Evolutionary conservation across 345 rosid species (phyloP).

Genomic region (Passiflora organensis): DNA sequence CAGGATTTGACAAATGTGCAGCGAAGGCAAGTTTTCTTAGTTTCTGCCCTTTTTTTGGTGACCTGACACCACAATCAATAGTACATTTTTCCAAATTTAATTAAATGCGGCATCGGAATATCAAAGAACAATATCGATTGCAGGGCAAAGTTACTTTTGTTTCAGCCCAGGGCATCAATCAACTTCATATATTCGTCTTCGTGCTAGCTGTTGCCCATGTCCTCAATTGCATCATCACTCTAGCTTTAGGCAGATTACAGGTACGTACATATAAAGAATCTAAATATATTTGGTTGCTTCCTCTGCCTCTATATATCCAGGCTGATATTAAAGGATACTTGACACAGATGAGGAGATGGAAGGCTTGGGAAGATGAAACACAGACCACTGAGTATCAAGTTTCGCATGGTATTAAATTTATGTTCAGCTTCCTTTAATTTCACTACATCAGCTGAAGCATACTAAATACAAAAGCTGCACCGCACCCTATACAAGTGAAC

Average conservation of each 20-base stretch:
- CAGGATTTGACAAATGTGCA: constrained; percentile 42
- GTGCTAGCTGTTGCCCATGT: constrained; percentile 61
- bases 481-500: too few relatives aligned
- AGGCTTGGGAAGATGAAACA: constrained; percentile 78
- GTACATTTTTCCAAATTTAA: too few relatives aligned
- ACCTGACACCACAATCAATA: too few relatives aligned
- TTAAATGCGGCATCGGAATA: too few relatives aligned
- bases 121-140: too few relatives aligned
- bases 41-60: too few relatives aligned
- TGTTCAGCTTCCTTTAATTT: too few relatives aligned
- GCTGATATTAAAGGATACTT: too few relatives aligned
- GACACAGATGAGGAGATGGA: constrained; percentile 93
- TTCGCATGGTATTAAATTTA: too few relatives aligned
- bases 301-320: constrained; percentile 5
- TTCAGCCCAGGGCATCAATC: constrained; percentile 74
- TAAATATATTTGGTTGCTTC: background rate
- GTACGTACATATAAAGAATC: constrained; percentile 28
- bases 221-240: constrained; percentile 55
- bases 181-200: constrained; percentile 88
- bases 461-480: too few relatives aligned
- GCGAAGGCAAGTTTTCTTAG: constrained; percentile 30
- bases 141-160: constrained; percentile 85
- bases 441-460: too few relatives aligned
- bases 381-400: constrained; percentile 72
- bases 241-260: constrained; percentile 62